Base-by-base conservation (phyloP, 352 stramenopile genomes). In the Blastocystis hominis region DNA sequence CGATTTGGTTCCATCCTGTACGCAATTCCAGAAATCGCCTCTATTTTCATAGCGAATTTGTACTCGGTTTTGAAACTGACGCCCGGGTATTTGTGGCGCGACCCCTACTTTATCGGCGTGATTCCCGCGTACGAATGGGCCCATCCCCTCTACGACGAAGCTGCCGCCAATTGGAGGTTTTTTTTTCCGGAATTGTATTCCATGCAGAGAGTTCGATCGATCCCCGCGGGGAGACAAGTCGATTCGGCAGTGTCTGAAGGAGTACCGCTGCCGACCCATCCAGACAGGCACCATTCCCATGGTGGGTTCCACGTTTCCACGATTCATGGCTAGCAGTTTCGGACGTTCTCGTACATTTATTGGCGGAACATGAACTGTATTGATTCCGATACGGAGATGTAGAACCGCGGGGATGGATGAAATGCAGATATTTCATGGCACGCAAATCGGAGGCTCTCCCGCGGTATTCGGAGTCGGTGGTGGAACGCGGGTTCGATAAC, bases 341-440 rank as follows among this genome's bases (percentile, higher is more conserved):
- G 53, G 1, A 68, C 50, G 72, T 84, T 84, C n/a, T 84, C 72
- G 3, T 84, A 66, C 72, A 66, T 84, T 1, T 68, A 84, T 30
- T 84, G 68, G 42, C 72, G 72, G 3, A n/a, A 46, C 0, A 84
- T 84, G 72, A 63, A 84, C 55, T 84, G 72, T 47, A 63, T 84
- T 20, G 72, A 68, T 15, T 17, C 24, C 30, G 20, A 50, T 36
- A 84, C 72, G 0, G 72, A 84, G 6, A 50, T 64, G n/a, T 72
- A 40, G n/a, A 15, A 4, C 15, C 20, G 36, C 3, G 24, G 24
- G 62, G 40, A 7, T 6, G 38, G 9, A 9, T 72, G 24, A 72
- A 7, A 44, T 24, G 10, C 40, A 72, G 62, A 40, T 84, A 84
- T 40, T 54, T 84, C 9, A 53, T 84, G 7, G 38, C 68, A 36